Percentiles rank a stretch among this genome's conserved stretches.
These are phyloP conservation scores for Rhododendron kiyosumense DNA, from an alignment of 148 eudicot genomes.

Conservation along the genomic window DNA sequence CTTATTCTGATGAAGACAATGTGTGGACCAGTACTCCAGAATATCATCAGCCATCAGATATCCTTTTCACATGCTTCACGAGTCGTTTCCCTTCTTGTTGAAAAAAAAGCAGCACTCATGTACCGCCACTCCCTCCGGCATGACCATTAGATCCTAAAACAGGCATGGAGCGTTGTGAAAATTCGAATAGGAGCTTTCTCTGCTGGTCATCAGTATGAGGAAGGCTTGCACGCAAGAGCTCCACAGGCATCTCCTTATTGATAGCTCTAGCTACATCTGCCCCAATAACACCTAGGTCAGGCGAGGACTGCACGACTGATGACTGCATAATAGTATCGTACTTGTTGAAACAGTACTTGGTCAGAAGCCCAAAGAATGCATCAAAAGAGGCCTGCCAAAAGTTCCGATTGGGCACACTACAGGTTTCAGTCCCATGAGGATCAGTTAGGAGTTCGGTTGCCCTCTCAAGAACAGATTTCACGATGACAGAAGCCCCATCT, in stretches of 20 bases:
- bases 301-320: conserved; percentile 32
- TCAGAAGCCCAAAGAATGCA: conserved; percentile 70
- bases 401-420: conserved; percentile 39
- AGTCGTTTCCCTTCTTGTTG: background rate
- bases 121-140: conserved; percentile 21
- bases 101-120: conserved; percentile 1
- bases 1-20: background rate
- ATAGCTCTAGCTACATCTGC: conserved; percentile 73
- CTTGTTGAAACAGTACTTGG: conserved; percentile 70
- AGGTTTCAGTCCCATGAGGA: conserved; percentile 31
- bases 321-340: conserved; percentile 72
- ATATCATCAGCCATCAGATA: background rate
- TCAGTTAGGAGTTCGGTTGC: conserved; percentile 64
- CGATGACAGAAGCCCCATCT: conserved; percentile 70
- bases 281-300: conserved; percentile 35
- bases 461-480: conserved; percentile 73
- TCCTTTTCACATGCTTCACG: background rate
- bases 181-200: conserved; percentile 57
- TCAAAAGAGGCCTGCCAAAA: conserved; percentile 96
- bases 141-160: conserved; percentile 18
- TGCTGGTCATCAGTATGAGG: conserved; percentile 87
- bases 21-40: background rate
- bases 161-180: conserved; percentile 68
- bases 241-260: conserved; percentile 80
- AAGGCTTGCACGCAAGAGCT: conserved; percentile 84